Base-by-base conservation (phyloP, 441 rosid species). In the Erodium trifolium region DNA sequence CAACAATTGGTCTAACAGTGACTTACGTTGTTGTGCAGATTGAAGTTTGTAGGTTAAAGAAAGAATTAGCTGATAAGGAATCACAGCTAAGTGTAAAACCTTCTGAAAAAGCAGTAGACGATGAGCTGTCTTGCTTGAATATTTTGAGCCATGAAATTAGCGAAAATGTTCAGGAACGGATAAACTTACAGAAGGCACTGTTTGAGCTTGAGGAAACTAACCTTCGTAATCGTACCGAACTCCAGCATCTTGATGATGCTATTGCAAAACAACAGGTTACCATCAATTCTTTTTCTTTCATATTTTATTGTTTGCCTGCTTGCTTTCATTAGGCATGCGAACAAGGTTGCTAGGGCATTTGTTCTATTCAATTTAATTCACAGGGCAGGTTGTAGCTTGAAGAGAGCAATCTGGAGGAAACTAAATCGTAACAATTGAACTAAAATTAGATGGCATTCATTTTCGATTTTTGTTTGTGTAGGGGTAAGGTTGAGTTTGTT, bases 151-250 rank as follows among this genome's bases (percentile, higher is more conserved):
- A 84, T 77, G 97, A 93, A 79, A 93, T 87, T 66, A 87, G 95
- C 75, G 97, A 93, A 88, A 93, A 93, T 72, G 97, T 91, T 68
- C 96, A 88, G 82, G 97, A 91, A 76, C 85, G 96, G 73, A 91
- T 91, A 73, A 93, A 93, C 83, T 84, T 91, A 72, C 98, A 93
- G 79, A 91, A 93, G 82, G 98, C 98, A 65, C 53, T 89, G 68
- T 88, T 85, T 87, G 96, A 93, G 78, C 93, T 93, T 16, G 97
- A 93, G 77, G 98, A 93, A 82, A 86, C 88, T 53, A 89, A 91
- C 75, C 83, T 88, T 47, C 85, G 72, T 75, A 91, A 91, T 66
- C 93, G 86, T 70, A 71, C 78, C 65, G 96, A 90, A 79, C 97
- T 93, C 70, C 91, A 85, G 76, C 89, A 86, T 75, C 98, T 93